phyloP scores from a whole-genome alignment of 1,284 basidiomycete genomes.

The Tilletia walkeri region DNA sequence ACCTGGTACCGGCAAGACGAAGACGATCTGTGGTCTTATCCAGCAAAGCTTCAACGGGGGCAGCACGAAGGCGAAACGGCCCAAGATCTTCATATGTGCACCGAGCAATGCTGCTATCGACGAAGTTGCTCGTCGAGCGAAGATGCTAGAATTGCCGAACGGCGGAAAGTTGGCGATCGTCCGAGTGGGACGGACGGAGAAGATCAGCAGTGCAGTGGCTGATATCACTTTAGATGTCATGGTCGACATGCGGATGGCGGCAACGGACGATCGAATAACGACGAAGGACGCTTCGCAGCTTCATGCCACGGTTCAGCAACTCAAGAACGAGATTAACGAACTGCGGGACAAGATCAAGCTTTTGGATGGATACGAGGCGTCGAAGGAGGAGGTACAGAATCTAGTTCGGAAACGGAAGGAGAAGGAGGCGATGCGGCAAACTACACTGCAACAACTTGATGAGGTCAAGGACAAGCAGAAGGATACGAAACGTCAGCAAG shows the following conservation, averaged over 20 bases:
- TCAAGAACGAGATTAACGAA: slow-evolving; percentile 29
- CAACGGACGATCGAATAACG: not conserved
- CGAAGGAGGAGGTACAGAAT: slow-evolving; percentile 26
- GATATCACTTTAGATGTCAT: slow-evolving; percentile 76
- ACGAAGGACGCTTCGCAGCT: slow-evolving; percentile 28
- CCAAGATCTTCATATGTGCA: slow-evolving; percentile 86
- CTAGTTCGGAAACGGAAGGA: slow-evolving; percentile 39
- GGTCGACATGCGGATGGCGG: slow-evolving; percentile 31
- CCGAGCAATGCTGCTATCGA: slow-evolving; percentile 99
- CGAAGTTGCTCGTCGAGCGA: slow-evolving; percentile 85
- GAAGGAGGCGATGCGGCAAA: slow-evolving; percentile 33
- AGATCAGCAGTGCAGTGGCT: slow-evolving; percentile 78
- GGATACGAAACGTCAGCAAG: slow-evolving; percentile 37
- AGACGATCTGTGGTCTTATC: slow-evolving; percentile 93
- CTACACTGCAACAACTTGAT: slow-evolving; percentile 40
- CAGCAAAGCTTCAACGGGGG: slow-evolving; percentile 69
- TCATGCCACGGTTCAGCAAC: slow-evolving; percentile 31
- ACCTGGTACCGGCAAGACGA: slow-evolving; percentile 97
- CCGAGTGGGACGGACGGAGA: slow-evolving; percentile 76
- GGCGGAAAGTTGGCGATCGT: slow-evolving; percentile 71
- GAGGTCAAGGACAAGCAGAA: slow-evolving; percentile 45
- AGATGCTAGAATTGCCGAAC: slow-evolving; percentile 70
- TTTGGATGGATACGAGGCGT: slow-evolving; percentile 21
- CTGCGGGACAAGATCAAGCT: slow-evolving; percentile 28
- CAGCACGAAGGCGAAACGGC: not conserved